Base-by-base conservation (phyloP, 345 rosid genomes). In the Trapa incisa region DNA sequence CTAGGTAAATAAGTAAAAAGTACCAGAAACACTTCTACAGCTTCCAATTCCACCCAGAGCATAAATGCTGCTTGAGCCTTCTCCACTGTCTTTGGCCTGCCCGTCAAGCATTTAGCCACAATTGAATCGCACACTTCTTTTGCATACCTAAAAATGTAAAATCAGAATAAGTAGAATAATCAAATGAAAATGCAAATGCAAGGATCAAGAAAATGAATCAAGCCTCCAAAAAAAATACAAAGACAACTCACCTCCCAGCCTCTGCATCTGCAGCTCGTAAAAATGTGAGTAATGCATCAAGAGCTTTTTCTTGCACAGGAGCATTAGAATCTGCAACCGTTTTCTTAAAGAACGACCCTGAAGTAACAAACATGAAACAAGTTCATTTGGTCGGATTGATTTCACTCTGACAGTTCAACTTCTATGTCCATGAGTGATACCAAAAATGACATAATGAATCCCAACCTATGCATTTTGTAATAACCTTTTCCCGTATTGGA, bases 11-110 rank as follows among this genome's bases (percentile, higher is more conserved):
- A 38, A 36, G 7, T 0, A 38, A 50, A 66, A 15, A 11, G 72
- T 82, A 91, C 98, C 90, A 95, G 75, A 54, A 87, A 91, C 61
- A 78, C 89, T 36, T 95, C 99, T 56, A 85, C 96, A 1, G 98
- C 97, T 77, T 95, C 99, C 84, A 95, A 72, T 78, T 95, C 98
- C 65, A 95, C 87, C 99, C 98, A 95, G 68, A 89, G 98, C 88
- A 91, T 80, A 75, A 95, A 89, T 45, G 82, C 88, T 12, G 89
- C 86, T 79, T 95, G 98, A 17, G 98, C 94, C 78, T 89, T 91
- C 75, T 88, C 96, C 66, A 95, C 98, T 11, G 99, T 91, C 78
- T 89, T 95, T 1, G 95, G 93, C 66, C 99, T 82, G 2, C 99
- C 98, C 0, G 96, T 91, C 66, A 95, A 82, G 78, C 99, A 95